Evolutionary conservation across 2,329 filamentous ascomycete species (phyloP).

Genomic region (Fusarium kyushuense): DNA sequence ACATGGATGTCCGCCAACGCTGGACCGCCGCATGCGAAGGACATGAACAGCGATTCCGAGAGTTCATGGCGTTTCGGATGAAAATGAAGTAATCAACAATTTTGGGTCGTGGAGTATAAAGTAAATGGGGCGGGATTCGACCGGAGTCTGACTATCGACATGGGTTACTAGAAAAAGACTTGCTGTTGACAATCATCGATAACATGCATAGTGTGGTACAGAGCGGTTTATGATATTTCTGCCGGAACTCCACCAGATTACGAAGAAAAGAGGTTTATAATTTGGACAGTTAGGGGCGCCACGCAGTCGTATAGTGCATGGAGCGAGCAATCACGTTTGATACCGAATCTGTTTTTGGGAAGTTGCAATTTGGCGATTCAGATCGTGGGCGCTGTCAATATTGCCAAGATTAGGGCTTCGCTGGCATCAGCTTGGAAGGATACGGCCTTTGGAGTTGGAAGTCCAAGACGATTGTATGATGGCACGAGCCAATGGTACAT

Average conservation of each 20-base stretch:
- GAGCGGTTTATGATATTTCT: constrained; percentile 33
- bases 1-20: constrained; percentile 70
- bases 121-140: constrained; percentile 21
- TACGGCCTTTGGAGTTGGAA: constrained; percentile 33
- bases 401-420: constrained; percentile 10
- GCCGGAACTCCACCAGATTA: constrained; percentile 21
- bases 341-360: constrained; percentile 22
- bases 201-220: constrained; percentile 6
- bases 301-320: constrained; percentile 25
- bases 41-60: constrained; percentile 69
- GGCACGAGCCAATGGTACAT: constrained; percentile 31
- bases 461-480: constrained; percentile 40
- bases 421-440: constrained; percentile 11
- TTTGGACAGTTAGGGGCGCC: constrained; percentile 22
- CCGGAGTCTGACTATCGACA: constrained; percentile 20
- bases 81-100: constrained; percentile 55
- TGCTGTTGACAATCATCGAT: constrained; percentile 10
- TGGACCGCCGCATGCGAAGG: constrained; percentile 71
- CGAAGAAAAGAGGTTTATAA: constrained; percentile 24
- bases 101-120: constrained; percentile 22
- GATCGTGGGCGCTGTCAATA: constrained; percentile 31
- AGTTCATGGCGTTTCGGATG: constrained; percentile 65
- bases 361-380: constrained; percentile 25
- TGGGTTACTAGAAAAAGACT: constrained; percentile 20
- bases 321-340: constrained; percentile 28